Conservation (phyloP, 768 basidiomycete species). For the Galerina marginata region DNA sequence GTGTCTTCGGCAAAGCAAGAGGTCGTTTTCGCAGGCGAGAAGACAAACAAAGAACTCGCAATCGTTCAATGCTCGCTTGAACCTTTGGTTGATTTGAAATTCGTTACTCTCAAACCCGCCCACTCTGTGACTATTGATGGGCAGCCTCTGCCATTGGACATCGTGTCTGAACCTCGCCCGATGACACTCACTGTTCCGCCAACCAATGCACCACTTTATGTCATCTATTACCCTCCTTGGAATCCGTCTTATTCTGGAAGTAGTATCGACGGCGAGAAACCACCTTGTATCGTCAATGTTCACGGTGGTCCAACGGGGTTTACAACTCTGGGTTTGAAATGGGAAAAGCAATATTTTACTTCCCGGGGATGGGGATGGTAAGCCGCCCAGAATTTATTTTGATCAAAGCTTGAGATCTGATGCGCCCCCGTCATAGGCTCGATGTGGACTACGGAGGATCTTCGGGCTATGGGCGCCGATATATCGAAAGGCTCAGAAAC, state of each 20-base stretch:
- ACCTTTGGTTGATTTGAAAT: constrained; percentile 3
- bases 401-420: constrained; percentile 11
- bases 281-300: constrained; percentile 67
- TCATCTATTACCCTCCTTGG: constrained; percentile 69
- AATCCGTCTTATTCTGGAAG: constrained; percentile 64
- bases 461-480: constrained; percentile 72
- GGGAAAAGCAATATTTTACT: constrained; percentile 69
- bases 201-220: constrained; percentile 52
- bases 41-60: constrained; percentile 39
- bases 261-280: constrained; percentile 54
- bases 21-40: constrained; percentile 50
- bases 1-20: constrained; percentile 34
- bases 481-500: constrained; percentile 62
- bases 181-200: constrained; percentile 45
- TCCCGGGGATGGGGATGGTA: constrained; percentile 78
- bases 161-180: constrained; percentile 55
- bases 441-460: constrained; percentile 84
- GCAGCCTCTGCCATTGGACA: constrained; percentile 19
- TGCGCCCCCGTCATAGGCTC: constrained; percentile 45
- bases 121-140: constrained; percentile 9
- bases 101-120: constrained; percentile 14
- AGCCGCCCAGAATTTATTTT: constrained; percentile 7
- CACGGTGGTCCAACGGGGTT: constrained; percentile 77
- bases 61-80: constrained; percentile 41
- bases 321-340: constrained; percentile 51